Percentiles rank a stretch among this genome's conserved stretches.
These are phyloP conservation scores for Claviceps pusilla DNA, from an alignment of 2,329 filamentous ascomycete species.

Conservation along the genomic window DNA sequence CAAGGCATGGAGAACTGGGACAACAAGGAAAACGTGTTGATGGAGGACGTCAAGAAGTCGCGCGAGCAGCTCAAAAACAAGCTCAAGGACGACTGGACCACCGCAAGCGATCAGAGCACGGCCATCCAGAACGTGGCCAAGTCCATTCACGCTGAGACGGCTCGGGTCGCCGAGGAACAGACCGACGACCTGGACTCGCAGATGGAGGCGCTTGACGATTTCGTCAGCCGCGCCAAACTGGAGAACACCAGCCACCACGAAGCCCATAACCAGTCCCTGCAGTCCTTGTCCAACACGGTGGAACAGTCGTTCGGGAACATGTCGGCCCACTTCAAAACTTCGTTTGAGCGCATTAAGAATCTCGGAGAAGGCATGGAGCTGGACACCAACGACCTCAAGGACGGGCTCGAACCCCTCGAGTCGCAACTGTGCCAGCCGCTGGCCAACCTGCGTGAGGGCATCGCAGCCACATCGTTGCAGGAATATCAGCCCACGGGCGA, in stretches of 20 bases:
- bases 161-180: slow-evolving; percentile 79
- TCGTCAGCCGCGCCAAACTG: slow-evolving; percentile 65
- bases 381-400: slow-evolving; percentile 42
- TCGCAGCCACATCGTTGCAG: slow-evolving; percentile 48
- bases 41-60: slow-evolving; percentile 57
- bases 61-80: slow-evolving; percentile 65
- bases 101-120: slow-evolving; percentile 64
- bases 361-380: slow-evolving; percentile 54
- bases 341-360: slow-evolving; percentile 51
- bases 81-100: slow-evolving; percentile 75
- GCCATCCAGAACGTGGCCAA: slow-evolving; percentile 72
- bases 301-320: slow-evolving; percentile 60
- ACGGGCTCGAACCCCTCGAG: slow-evolving; percentile 46
- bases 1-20: slow-evolving; percentile 63
- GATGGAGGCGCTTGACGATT: slow-evolving; percentile 80
- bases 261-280: slow-evolving; percentile 51
- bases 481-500: slow-evolving; percentile 78
- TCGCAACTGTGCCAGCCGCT: slow-evolving; percentile 53
- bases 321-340: slow-evolving; percentile 52
- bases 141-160: slow-evolving; percentile 78
- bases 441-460: slow-evolving; percentile 51
- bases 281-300: slow-evolving; percentile 50
- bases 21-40: slow-evolving; percentile 49
- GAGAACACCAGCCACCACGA: slow-evolving; percentile 69
- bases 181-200: slow-evolving; percentile 76